phyloP scores from a whole-genome alignment of 768 basidiomycete species.

The Lactifluus subvellereus region DNA sequence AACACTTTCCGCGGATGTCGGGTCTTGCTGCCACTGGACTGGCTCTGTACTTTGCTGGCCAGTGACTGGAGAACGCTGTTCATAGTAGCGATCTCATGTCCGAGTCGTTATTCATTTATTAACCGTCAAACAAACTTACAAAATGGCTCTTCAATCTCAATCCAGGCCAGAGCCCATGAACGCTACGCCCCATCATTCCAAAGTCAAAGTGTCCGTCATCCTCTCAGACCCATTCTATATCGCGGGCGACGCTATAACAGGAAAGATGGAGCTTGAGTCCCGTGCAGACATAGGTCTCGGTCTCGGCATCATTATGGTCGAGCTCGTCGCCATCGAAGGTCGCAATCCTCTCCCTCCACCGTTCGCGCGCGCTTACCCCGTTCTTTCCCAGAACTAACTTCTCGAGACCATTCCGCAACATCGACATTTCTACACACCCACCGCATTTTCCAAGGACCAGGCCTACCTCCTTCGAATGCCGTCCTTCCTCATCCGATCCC shows the following conservation, averaged over 20 bases:
- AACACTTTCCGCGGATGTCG: too few relatives aligned
- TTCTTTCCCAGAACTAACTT: conserved; percentile 53
- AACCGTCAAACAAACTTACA: neutral
- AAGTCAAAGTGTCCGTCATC: conserved; percentile 62
- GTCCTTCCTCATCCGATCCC: conserved; percentile 57
- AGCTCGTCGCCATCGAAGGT: conserved; percentile 73
- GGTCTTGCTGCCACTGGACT: too few relatives aligned
- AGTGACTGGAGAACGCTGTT: neutral
- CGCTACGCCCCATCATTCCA: conserved; percentile 70
- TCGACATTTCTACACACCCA: conserved; percentile 68
- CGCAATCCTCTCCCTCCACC: conserved; percentile 12
- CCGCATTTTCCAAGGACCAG: conserved; percentile 74
- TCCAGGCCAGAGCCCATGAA: conserved; percentile 66
- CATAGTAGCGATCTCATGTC: conserved; percentile 8
- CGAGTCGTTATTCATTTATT: neutral
- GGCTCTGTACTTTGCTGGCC: too few relatives aligned
- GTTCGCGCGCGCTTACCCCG: neutral
- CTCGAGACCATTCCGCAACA: conserved; percentile 74
- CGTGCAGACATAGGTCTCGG: conserved; percentile 67
- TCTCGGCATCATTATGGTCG: conserved; percentile 70
- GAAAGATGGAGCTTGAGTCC: conserved; percentile 78
- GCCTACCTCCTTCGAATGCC: conserved; percentile 78
- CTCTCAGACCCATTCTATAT: conserved; percentile 57
- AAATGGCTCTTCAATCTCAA: conserved; percentile 31
- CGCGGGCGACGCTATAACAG: conserved; percentile 59